Percentiles rank a stretch among this genome's conserved stretches.
These are phyloP conservation scores for Vitis cinerea DNA, from an alignment of 164 flowering plant species.

Conservation along the genomic window DNA sequence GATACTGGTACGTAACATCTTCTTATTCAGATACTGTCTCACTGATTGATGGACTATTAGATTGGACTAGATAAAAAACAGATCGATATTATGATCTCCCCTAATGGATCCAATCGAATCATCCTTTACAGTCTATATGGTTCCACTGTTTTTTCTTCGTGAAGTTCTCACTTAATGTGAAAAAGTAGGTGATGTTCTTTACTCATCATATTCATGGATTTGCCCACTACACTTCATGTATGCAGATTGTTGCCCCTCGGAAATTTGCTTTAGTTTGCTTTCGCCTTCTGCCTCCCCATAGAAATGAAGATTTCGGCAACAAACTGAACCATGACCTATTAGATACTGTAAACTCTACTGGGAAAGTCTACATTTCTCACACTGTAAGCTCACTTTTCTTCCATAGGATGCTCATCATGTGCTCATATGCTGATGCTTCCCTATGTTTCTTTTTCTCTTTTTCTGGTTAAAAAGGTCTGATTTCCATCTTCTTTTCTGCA, in stretches of 20 bases:
- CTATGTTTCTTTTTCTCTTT: not conserved
- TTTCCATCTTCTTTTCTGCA: constrained; percentile 23
- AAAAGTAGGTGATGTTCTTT: not conserved
- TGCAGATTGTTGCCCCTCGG: constrained; percentile 71
- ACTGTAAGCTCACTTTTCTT: constrained; percentile 46
- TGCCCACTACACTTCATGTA: not conserved
- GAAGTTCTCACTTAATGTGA: not conserved
- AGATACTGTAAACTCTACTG: constrained; percentile 73
- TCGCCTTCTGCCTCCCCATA: constrained; percentile 45
- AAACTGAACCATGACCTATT: constrained; percentile 62
- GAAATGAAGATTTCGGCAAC: constrained; percentile 39
- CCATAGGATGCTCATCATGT: not conserved
- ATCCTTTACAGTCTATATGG: too few relatives aligned
- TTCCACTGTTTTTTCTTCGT: not conserved
- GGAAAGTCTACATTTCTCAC: constrained; percentile 74
- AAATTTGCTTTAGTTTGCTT: constrained; percentile 82
- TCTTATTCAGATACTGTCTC: too few relatives aligned
- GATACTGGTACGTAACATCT: too few relatives aligned
- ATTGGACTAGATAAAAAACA: too few relatives aligned
- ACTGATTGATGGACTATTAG: too few relatives aligned
- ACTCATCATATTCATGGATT: not conserved
- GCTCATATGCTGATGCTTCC: too few relatives aligned
- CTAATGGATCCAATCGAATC: too few relatives aligned
- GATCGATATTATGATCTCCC: too few relatives aligned
- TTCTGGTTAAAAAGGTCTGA: not conserved